phyloP scores from a whole-genome alignment of 352 stramenopile genomes.

The Pythium volutum region DNA sequence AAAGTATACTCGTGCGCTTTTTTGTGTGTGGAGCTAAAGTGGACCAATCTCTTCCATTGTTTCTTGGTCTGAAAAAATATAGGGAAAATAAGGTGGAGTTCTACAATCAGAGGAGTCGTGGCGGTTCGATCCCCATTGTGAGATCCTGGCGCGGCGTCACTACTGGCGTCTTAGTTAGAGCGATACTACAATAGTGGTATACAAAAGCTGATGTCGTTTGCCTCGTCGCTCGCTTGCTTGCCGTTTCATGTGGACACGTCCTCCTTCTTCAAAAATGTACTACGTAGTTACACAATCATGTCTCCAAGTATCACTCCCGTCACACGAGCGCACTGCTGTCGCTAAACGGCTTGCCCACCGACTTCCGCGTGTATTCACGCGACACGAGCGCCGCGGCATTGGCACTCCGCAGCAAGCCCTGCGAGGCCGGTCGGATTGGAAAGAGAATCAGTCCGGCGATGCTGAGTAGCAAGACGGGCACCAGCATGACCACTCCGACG shows the following conservation, averaged over 20 bases:
- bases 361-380: constrained; percentile 62
- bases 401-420: constrained; percentile 34
- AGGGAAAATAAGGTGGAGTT: neutral
- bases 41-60: neutral
- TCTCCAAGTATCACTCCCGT: constrained; percentile 13
- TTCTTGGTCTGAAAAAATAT: neutral
- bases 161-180: constrained; percentile 16
- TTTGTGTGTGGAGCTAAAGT: constrained; percentile 1
- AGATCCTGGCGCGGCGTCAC: neutral
- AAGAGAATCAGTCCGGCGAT: constrained; percentile 53
- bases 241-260: constrained; percentile 3
- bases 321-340: constrained; percentile 22
- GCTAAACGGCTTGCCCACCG: constrained; percentile 48
- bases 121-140: neutral
- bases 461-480: constrained; percentile 51
- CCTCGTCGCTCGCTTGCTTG: neutral
- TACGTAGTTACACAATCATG: constrained; percentile 12
- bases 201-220: constrained; percentile 1
- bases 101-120: neutral
- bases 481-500: constrained; percentile 52
- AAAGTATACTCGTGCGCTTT: constrained; percentile 11
- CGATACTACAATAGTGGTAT: too few species aligned
- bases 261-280: constrained; percentile 22
- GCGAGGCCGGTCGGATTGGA: constrained; percentile 50
- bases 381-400: constrained; percentile 56